phyloP scores from a whole-genome alignment of 106 monocot genomes.

The Hemerocallis citrina region DNA sequence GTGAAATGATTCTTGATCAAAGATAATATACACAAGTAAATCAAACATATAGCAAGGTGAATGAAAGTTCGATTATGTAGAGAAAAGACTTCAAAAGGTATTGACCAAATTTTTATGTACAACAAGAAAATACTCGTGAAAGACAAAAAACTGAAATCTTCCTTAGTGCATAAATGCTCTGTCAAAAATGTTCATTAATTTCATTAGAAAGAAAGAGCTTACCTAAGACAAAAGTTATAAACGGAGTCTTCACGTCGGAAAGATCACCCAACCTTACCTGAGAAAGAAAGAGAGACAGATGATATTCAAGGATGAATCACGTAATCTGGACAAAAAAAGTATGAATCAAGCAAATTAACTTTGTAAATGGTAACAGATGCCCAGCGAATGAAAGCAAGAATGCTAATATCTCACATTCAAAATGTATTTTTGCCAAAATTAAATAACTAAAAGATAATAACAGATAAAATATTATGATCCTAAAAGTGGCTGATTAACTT shows the following conservation, averaged over 20 bases:
- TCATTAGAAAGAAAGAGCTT: background rate
- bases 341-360: background rate
- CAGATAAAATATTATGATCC: background rate
- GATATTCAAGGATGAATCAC: no score
- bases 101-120: background rate
- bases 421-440: background rate
- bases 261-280: constrained; percentile 31
- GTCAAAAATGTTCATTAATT: background rate
- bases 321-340: background rate
- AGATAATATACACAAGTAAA: no score
- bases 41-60: no score
- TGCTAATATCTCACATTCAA: background rate
- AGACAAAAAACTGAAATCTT: no score
- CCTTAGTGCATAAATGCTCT: background rate
- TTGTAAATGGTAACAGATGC: background rate
- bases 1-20: no score
- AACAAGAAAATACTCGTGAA: background rate
- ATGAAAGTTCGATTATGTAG: background rate
- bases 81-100: background rate
- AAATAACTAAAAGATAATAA: background rate
- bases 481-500: background rate
- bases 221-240: constrained; percentile 84
- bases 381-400: no score
- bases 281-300: no score
- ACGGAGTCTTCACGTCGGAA: constrained; percentile 15